Percentiles rank a stretch among this genome's conserved stretches.
These are phyloP conservation scores for Penicillium sumatraense DNA, from an alignment of 2,329 filamentous ascomycete species.

Conservation along the genomic window DNA sequence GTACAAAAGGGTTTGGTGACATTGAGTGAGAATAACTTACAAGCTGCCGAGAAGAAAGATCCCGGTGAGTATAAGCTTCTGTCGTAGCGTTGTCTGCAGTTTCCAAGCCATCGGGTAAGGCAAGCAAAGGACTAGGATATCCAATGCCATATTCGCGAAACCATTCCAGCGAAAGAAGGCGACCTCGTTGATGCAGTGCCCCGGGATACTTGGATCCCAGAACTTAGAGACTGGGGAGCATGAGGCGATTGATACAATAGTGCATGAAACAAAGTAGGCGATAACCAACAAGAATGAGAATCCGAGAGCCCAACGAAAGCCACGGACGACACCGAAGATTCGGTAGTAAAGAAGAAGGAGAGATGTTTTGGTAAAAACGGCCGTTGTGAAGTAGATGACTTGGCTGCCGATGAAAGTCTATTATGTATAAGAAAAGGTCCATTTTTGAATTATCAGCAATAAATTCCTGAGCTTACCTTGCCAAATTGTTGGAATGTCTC, in stretches of 20 bases:
- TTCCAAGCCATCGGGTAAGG: conserved; percentile 34
- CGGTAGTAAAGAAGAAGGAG: conserved; percentile 34
- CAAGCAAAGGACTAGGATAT: conserved; percentile 31
- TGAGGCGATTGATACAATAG: conserved; percentile 22
- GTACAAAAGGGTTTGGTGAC: too few species aligned
- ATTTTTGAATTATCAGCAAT: not conserved
- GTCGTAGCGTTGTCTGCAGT: conserved; percentile 24
- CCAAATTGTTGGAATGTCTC: conserved; percentile 19
- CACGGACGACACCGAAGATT: conserved; percentile 31
- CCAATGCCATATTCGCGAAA: conserved; percentile 29
- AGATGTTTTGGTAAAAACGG: conserved; percentile 31
- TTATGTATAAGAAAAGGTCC: not conserved
- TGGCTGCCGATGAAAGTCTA: conserved; percentile 31
- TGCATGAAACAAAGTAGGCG: conserved; percentile 27
- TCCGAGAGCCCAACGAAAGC: conserved; percentile 28
- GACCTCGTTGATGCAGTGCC: conserved; percentile 27
- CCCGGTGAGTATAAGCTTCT: conserved; percentile 27
- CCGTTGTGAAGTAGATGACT: conserved; percentile 30
- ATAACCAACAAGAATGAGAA: conserved; percentile 20
- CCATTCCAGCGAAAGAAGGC: conserved; percentile 33
- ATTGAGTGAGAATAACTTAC: too few species aligned
- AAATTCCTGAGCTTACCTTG: conserved; percentile 22
- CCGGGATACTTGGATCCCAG: conserved; percentile 23
- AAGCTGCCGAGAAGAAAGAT: conserved; percentile 33
- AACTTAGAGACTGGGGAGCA: conserved; percentile 29